A percentile compares a stretch with the other conserved stretches of the same genome.
phyloP scores from a whole-genome alignment of 225 moss, liverwort and hornwort species.

The Marchantia paleacea region DNA sequence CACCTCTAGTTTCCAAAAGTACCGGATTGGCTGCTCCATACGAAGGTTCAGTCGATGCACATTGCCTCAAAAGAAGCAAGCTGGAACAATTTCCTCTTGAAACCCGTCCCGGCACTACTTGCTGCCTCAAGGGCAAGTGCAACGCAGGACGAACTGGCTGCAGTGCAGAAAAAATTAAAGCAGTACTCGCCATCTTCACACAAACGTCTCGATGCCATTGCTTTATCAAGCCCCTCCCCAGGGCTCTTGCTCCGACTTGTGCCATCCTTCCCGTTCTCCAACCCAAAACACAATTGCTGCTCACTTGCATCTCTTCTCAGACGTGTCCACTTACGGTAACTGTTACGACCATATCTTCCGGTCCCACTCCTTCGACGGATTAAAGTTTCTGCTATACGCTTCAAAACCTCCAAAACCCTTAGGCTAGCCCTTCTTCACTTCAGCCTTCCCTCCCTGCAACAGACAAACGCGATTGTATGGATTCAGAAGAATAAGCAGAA shows the following conservation, averaged over 20 bases:
- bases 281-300: constrained; percentile 21
- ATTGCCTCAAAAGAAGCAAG: constrained; percentile 33
- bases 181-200: constrained; percentile 45
- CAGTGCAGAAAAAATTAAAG: constrained; percentile 42
- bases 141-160: constrained; percentile 43
- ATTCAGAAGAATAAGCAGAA: not conserved
- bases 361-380: not conserved
- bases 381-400: not conserved
- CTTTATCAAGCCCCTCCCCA: constrained; percentile 25
- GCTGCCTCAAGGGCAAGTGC: constrained; percentile 36
- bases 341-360: constrained; percentile 7
- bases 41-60: constrained; percentile 32
- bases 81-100: constrained; percentile 32
- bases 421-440: not conserved
- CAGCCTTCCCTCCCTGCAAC: not conserved
- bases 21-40: constrained; percentile 32
- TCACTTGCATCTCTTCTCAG: constrained; percentile 27
- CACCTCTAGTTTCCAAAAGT: constrained; percentile 47
- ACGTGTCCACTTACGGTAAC: not conserved
- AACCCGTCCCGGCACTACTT: constrained; percentile 29
- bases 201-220: constrained; percentile 40
- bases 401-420: constrained; percentile 14
- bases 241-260: constrained; percentile 19
- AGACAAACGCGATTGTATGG: not conserved
- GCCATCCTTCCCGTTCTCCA: constrained; percentile 19